Conservation (phyloP, 257 asterid genomes). For the Penstemon barbatus region DNA sequence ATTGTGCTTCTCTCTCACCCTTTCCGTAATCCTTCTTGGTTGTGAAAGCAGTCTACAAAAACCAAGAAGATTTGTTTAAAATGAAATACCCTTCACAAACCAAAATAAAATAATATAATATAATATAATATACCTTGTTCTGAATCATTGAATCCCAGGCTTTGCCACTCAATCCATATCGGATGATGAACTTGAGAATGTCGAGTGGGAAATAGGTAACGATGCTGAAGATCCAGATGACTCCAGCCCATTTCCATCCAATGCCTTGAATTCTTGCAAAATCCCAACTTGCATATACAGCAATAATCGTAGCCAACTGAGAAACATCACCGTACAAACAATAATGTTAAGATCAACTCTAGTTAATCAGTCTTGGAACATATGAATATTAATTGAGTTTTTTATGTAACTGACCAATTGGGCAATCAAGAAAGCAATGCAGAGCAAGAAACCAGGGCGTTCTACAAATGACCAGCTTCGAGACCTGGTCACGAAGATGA, state of each 20-base stretch:
- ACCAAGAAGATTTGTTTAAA: neutral
- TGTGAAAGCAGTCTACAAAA: slow-evolving; percentile 49
- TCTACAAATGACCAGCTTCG: slow-evolving; percentile 54
- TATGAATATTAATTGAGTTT: no score
- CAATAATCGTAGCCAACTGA: slow-evolving; percentile 67
- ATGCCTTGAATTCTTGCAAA: slow-evolving; percentile 75
- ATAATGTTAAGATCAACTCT: no score
- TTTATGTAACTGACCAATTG: slow-evolving; percentile 40
- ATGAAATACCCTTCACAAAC: no score
- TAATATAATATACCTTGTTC: slow-evolving; percentile 48
- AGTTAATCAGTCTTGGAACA: no score
- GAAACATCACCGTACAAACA: neutral
- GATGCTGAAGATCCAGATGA: slow-evolving; percentile 68
- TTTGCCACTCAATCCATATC: slow-evolving; percentile 58
- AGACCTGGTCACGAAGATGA: slow-evolving; percentile 57
- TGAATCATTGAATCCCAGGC: slow-evolving; percentile 84
- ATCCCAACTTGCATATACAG: slow-evolving; percentile 72
- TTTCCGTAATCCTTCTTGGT: slow-evolving; percentile 56
- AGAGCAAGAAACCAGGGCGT: slow-evolving; percentile 52
- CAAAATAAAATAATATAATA: no score
- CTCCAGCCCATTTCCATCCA: slow-evolving; percentile 95
- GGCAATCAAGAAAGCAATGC: slow-evolving; percentile 48
- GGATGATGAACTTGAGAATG: slow-evolving; percentile 70
- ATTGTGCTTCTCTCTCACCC: slow-evolving; percentile 63
- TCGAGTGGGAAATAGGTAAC: slow-evolving; percentile 82